phyloP scores from a whole-genome alignment of 805 yeast species.

The Kuraishia ogatae region DNA sequence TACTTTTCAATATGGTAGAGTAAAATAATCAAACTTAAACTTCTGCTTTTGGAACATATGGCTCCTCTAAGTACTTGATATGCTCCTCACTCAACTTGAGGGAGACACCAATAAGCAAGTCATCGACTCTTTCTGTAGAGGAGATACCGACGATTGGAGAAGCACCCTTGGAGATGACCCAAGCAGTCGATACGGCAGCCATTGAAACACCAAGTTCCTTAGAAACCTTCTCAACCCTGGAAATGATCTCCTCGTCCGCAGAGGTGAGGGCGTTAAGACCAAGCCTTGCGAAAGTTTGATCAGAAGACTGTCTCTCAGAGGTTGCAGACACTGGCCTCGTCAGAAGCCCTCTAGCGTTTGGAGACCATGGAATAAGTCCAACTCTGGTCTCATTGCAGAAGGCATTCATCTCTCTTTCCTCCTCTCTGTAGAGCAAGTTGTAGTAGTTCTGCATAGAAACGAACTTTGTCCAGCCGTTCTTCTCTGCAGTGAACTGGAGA shows the following conservation, averaged over 20 bases:
- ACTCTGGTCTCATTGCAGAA: constrained; percentile 43
- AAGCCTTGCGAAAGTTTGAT: constrained; percentile 11
- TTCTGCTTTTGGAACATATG: constrained; percentile 17
- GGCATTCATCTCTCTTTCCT: constrained; percentile 51
- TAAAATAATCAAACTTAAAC: neutral
- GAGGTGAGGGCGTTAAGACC: constrained; percentile 14
- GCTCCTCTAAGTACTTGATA: constrained; percentile 26
- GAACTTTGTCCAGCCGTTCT: constrained; percentile 46
- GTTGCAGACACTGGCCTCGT: constrained; percentile 1
- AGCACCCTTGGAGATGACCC: constrained; percentile 42
- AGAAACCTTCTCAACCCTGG: constrained; percentile 48
- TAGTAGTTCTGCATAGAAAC: constrained; percentile 50
- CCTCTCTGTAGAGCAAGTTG: constrained; percentile 49
- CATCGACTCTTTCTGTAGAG: constrained; percentile 40
- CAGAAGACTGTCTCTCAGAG: constrained; percentile 3
- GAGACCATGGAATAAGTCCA: constrained; percentile 56
- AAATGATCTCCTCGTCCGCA: constrained; percentile 28
- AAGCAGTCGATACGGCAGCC: constrained; percentile 48
- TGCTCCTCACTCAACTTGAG: constrained; percentile 30
- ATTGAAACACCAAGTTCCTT: constrained; percentile 36
- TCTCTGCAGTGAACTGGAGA: constrained; percentile 47
- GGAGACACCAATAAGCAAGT: constrained; percentile 33
- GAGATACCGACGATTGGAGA: constrained; percentile 51
- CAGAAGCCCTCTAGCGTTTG: constrained; percentile 40
- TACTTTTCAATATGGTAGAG: no score